A percentile compares a stretch with the other conserved stretches of the same genome.
Evolutionary conservation across 2,329 filamentous ascomycete genomes (phyloP).

Genomic region (Penicillium sp.): DNA sequence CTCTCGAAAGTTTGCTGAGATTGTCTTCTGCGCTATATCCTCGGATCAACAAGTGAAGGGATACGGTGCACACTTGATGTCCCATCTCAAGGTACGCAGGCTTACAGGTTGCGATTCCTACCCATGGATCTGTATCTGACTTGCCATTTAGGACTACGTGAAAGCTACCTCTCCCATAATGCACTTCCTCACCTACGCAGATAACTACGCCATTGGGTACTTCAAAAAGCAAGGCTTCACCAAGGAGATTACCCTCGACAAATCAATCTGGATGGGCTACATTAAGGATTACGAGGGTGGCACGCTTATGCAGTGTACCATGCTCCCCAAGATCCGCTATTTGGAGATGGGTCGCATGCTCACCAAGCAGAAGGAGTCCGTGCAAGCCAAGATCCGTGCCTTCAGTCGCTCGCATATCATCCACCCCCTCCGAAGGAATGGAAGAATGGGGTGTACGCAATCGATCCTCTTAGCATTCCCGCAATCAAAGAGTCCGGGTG

Average conservation of each 20-base stretch:
- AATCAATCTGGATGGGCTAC: constrained; percentile 95
- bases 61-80: constrained; percentile 97
- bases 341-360: constrained; percentile 91
- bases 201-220: constrained; percentile 98
- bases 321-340: constrained; percentile 93
- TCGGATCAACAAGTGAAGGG: constrained; percentile 98
- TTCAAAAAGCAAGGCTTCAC: constrained; percentile 99
- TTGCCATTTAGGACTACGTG: constrained; percentile 68
- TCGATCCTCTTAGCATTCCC: constrained; percentile 81
- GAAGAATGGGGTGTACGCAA: constrained; percentile 69
- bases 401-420: constrained; percentile 86
- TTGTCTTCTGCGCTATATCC: constrained; percentile 96
- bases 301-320: constrained; percentile 98
- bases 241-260: constrained; percentile 92
- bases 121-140: constrained; percentile 3
- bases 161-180: constrained; percentile 95
- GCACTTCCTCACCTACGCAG: constrained; percentile 98
- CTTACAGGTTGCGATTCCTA: background rate
- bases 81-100: constrained; percentile 71
- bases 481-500: constrained; percentile 91
- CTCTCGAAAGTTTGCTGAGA: constrained; percentile 89
- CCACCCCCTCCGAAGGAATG: constrained; percentile 84
- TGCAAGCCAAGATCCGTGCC: constrained; percentile 90
- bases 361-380: constrained; percentile 93
- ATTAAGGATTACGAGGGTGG: constrained; percentile 99